phyloP scores from a whole-genome alignment of 352 stramenopile genomes.

The Globisporangium viniferum region DNA sequence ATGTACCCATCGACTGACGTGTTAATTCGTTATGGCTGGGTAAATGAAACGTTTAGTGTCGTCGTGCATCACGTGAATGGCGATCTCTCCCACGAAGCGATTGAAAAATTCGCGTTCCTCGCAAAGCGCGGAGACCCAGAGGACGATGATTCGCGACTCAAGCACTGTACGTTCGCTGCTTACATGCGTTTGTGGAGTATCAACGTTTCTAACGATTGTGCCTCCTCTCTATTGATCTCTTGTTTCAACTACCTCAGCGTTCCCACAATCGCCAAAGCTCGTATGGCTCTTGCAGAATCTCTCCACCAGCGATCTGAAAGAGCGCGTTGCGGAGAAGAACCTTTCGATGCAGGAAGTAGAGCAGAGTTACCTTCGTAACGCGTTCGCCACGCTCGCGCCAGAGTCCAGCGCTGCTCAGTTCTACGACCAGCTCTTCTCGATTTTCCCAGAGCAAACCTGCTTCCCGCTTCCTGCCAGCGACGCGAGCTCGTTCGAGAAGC shows the following conservation, averaged over 20 bases:
- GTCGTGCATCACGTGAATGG: conserved; percentile 68
- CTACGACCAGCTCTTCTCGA: conserved; percentile 38
- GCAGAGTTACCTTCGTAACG: conserved; percentile 54
- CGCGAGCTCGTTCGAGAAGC: conserved; percentile 48
- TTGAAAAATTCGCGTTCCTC: conserved; percentile 63
- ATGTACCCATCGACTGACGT: not conserved
- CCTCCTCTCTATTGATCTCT: not conserved
- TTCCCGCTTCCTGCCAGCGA: conserved; percentile 43
- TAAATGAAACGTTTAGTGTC: conserved; percentile 43
- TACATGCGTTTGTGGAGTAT: not conserved
- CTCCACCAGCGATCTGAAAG: conserved; percentile 57
- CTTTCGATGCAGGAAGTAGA: conserved; percentile 56
- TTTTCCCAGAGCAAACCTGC: conserved; percentile 58
- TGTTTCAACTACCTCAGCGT: conserved; percentile 27
- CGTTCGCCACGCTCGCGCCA: conserved; percentile 31
- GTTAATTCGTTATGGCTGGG: not conserved
- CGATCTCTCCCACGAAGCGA: conserved; percentile 40
- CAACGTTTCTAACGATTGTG: conserved; percentile 1
- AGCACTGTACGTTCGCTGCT: conserved; percentile 23
- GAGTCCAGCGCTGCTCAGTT: conserved; percentile 23
- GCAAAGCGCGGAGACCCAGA: conserved; percentile 27
- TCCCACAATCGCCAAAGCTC: conserved; percentile 72
- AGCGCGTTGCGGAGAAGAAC: conserved; percentile 48
- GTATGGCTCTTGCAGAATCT: conserved; percentile 73
- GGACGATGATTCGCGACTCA: conserved; percentile 20